These are phyloP conservation scores for Talaromyces borbonicus DNA, from an alignment of 495 filamentous ascomycete genomes.

Conservation along the genomic window DNA sequence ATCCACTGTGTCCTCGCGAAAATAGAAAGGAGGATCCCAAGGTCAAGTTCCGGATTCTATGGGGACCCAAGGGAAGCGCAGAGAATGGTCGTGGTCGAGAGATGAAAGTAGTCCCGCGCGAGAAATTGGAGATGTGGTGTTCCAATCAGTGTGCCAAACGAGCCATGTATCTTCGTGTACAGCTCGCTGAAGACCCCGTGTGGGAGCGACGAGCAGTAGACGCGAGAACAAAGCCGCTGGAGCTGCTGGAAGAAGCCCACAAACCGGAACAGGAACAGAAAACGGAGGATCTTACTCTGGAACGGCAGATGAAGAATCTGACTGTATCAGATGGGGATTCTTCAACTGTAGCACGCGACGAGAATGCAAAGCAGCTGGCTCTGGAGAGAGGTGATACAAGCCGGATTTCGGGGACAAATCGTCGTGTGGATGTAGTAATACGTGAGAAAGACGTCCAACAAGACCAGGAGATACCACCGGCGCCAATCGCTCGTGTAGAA, in stretches of 20 bases:
- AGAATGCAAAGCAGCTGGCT: constrained; percentile 24
- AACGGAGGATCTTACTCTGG: not conserved
- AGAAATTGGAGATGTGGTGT: constrained; percentile 81
- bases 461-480: constrained; percentile 8
- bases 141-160: constrained; percentile 64
- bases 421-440: constrained; percentile 29
- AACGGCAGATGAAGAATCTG: not conserved
- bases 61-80: constrained; percentile 39
- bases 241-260: constrained; percentile 44
- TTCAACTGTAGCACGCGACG: not conserved
- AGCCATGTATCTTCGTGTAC: constrained; percentile 76
- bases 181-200: constrained; percentile 67
- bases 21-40: constrained; percentile 35
- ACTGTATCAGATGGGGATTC: not conserved
- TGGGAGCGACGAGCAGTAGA: constrained; percentile 55
- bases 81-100: constrained; percentile 38
- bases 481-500: constrained; percentile 25
- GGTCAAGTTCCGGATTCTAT: constrained; percentile 40
- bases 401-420: constrained; percentile 14
- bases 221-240: constrained; percentile 27
- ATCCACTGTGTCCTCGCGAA: constrained; percentile 58
- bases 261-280: constrained; percentile 6
- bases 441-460: constrained; percentile 26
- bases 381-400: constrained; percentile 38
- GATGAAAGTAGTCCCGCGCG: constrained; percentile 50